Evolutionary conservation across 208 protist genomes (phyloP), one percentile per base, ranked within the genome.

Genomic region (Trichomonas tenax): DNA sequence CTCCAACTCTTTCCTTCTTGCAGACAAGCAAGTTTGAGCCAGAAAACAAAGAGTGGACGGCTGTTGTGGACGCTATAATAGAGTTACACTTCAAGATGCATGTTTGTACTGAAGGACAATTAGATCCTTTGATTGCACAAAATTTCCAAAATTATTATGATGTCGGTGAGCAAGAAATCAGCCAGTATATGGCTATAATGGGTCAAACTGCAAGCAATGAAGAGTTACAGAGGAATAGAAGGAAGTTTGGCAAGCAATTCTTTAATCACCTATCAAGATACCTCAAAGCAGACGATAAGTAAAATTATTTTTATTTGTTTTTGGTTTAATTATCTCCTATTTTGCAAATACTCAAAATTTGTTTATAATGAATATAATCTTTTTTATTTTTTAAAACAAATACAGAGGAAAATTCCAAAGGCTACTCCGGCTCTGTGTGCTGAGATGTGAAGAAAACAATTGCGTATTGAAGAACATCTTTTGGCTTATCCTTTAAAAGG

Each of bases 401-500:
- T 51, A 51, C 14, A 51, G 14, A 51, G 14, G 46, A 51, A 14
- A 15, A 51, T 51, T 15, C 9, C 3, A 14, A 14, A 15, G 46
- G 46, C 26, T 51, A 93, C 1, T 93, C 86, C 9, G 11, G 40
- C 36, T 93, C 44, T 14, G 45, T 44, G n/a, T 93, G 86, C n/a
- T 41, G 45, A 36, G 86, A 51, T 58, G 86, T 93, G 44, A 93
- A 93, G 31, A 93, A 93, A 15, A 93, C 86, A 93, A 93, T 44
- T 34, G 86, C 86, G 36, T 93, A 93, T 93, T 41, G 86, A 15
- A 93, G 86, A 26, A 93, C 44, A 34, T 93, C 86, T 34, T 93
- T 23, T 58, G 86, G 86, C 31, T 93, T 93, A 93, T 93, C 86
- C 46, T 93, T 93, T 10, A 93, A 44, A 51, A 93, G 86, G 34